Evolutionary conservation across 352 stramenopile species (phyloP).

Genomic region (Pythium oligandrum): DNA sequence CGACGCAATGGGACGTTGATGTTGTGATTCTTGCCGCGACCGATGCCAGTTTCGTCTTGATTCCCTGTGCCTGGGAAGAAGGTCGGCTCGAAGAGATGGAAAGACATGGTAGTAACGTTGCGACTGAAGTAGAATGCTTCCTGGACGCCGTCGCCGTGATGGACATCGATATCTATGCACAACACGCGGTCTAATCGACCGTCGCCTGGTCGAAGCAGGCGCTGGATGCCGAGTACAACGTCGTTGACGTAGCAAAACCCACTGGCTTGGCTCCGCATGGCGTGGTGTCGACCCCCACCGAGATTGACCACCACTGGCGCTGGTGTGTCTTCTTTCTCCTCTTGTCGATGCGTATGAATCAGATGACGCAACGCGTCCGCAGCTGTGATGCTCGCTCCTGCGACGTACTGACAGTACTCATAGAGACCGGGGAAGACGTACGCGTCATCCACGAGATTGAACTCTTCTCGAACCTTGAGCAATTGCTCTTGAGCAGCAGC

Average conservation of each 20-base stretch:
- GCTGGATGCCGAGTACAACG: slow-evolving; percentile 44
- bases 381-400: slow-evolving; percentile 53
- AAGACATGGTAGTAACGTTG: slow-evolving; percentile 46
- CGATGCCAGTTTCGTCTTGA: slow-evolving; percentile 18
- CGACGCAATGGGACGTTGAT: slow-evolving; percentile 60
- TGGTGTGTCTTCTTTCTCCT: not conserved
- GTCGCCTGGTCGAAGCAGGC: slow-evolving; percentile 13
- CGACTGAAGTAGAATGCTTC: slow-evolving; percentile 51
- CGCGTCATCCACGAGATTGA: slow-evolving; percentile 62
- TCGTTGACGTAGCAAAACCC: slow-evolving; percentile 79
- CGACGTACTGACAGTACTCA: slow-evolving; percentile 54
- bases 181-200: slow-evolving; percentile 25
- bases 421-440: slow-evolving; percentile 47
- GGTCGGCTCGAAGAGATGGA: slow-evolving; percentile 36
- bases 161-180: slow-evolving; percentile 55
- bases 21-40: slow-evolving; percentile 34
- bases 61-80: slow-evolving; percentile 51
- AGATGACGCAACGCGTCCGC: slow-evolving; percentile 41
- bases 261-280: slow-evolving; percentile 44
- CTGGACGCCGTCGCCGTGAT: slow-evolving; percentile 57
- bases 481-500: not conserved
- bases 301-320: slow-evolving; percentile 39
- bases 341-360: slow-evolving; percentile 7
- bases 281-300: slow-evolving; percentile 59
- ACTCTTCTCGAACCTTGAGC: slow-evolving; percentile 17